A percentile compares a stretch with the other conserved stretches of the same genome.
Evolutionary conservation across 106 monocot species (phyloP).

Genomic region (Cymbidium sinense): DNA sequence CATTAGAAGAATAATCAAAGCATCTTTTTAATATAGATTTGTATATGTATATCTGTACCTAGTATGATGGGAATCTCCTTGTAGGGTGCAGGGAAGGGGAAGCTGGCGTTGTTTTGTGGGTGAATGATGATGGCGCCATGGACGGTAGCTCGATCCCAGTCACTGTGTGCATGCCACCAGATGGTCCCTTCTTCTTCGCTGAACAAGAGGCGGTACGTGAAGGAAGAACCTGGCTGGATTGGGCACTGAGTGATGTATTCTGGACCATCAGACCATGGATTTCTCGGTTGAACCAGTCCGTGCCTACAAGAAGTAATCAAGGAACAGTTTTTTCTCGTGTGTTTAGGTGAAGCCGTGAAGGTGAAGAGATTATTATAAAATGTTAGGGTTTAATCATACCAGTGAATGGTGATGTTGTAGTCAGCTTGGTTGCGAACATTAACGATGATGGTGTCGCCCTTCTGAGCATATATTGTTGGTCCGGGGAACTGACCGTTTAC

Average conservation of each 20-base stretch:
- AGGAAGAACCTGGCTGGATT: slow-evolving; percentile 40
- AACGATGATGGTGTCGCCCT: slow-evolving; percentile 38
- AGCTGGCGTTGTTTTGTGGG: slow-evolving; percentile 27
- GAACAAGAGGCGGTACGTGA: slow-evolving; percentile 62
- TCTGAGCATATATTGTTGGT: slow-evolving; percentile 44
- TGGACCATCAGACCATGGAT: slow-evolving; percentile 67
- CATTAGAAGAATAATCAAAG: too few species aligned
- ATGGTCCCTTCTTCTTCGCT: slow-evolving; percentile 68
- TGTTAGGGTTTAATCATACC: slow-evolving; percentile 9
- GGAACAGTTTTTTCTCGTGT: too few species aligned
- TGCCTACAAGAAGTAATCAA: slow-evolving; percentile 31
- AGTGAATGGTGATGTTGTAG: slow-evolving; percentile 44
- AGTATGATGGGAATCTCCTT: slow-evolving; percentile 41
- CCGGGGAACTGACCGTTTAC: slow-evolving; percentile 51
- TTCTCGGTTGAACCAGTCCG: slow-evolving; percentile 56
- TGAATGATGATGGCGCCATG: slow-evolving; percentile 58
- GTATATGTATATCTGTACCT: too few species aligned
- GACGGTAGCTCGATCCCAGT: slow-evolving; percentile 58
- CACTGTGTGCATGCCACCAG: slow-evolving; percentile 87
- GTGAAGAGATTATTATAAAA: too few species aligned
- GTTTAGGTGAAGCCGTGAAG: too few species aligned
- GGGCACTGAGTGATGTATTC: slow-evolving; percentile 77
- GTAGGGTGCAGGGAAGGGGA: slow-evolving; percentile 60
- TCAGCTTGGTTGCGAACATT: slow-evolving; percentile 30
- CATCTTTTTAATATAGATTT: too few species aligned